A percentile compares a stretch with the other conserved stretches of the same genome.
These are phyloP conservation scores for Saturnispora mendoncae DNA, from an alignment of 805 yeast species.

Conservation along the genomic window DNA sequence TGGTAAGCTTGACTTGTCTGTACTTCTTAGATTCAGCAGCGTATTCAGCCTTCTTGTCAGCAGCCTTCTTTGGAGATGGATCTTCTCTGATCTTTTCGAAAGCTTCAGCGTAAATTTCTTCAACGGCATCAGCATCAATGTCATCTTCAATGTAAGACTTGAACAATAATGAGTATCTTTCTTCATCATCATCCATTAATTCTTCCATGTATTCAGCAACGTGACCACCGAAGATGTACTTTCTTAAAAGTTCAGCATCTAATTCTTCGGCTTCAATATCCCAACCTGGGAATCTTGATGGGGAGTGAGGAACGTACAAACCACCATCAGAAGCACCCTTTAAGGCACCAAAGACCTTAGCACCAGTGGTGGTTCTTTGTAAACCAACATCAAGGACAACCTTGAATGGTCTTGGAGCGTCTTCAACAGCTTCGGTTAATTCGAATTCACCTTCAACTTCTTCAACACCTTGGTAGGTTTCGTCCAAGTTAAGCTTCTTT, in stretches of 20 bases:
- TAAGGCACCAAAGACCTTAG: conserved; percentile 97
- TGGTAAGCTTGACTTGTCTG: conserved; percentile 83
- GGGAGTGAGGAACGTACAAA: conserved; percentile 96
- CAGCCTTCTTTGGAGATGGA: conserved; percentile 84
- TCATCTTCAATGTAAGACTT: conserved; percentile 94
- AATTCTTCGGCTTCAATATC: conserved; percentile 97
- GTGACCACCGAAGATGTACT: conserved; percentile 99
- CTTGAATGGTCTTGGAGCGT: conserved; percentile 99
- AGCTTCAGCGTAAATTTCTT: conserved; percentile 91
- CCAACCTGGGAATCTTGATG: conserved; percentile 99
- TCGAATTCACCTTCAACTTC: conserved; percentile 99
- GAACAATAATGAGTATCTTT: conserved; percentile 95
- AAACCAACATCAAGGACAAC: conserved; percentile 98
- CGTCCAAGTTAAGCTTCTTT: conserved; percentile 95
- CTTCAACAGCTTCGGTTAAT: conserved; percentile 98
- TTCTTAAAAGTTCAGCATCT: conserved; percentile 94
- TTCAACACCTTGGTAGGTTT: conserved; percentile 97
- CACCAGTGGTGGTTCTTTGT: conserved; percentile 99
- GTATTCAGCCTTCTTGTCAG: conserved; percentile 93
- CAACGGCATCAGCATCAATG: conserved; percentile 92
- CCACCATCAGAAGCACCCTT: conserved; percentile 99
- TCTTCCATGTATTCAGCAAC: conserved; percentile 99
- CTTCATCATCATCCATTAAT: conserved; percentile 99
- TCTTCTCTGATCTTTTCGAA: conserved; percentile 94
- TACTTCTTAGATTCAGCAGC: conserved; percentile 93